Conservation (phyloP, 2,329 filamentous ascomycete species). For the Talaromyces sp. region DNA sequence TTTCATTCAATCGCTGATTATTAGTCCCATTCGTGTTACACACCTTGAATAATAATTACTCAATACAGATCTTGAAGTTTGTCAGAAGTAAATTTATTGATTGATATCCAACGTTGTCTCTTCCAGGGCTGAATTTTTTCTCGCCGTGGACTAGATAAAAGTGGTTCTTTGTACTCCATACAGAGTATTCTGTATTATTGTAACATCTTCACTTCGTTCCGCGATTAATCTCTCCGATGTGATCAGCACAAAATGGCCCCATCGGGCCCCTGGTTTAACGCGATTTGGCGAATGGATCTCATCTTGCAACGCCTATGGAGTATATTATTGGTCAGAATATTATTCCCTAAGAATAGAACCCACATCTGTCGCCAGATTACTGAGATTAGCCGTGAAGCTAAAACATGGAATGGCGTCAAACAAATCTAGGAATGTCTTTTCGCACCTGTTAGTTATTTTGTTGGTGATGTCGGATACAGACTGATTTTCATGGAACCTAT, state of each 20-base stretch:
- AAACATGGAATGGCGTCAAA: too few species aligned
- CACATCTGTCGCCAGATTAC: neutral
- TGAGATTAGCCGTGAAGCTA: neutral
- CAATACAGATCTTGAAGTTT: too few species aligned
- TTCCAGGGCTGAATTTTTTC: neutral
- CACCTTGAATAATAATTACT: too few species aligned
- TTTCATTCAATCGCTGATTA: too few species aligned
- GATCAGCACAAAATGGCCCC: neutral
- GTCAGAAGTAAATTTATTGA: too few species aligned
- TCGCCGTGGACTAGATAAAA: neutral
- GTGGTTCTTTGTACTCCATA: neutral
- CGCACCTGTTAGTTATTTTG: neutral
- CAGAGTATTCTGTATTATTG: neutral
- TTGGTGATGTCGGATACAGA: neutral
- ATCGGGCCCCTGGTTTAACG: neutral
- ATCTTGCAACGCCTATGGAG: neutral
- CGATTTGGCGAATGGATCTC: neutral
- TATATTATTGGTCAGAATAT: neutral
- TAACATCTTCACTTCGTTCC: neutral
- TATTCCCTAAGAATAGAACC: neutral
- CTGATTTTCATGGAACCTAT: neutral
- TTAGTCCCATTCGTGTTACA: too few species aligned
- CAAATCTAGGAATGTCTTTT: neutral
- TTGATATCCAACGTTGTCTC: too few species aligned
- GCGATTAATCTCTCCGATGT: neutral